Conservation (phyloP, 768 basidiomycete species). For the Suillus subalutaceus region DNA sequence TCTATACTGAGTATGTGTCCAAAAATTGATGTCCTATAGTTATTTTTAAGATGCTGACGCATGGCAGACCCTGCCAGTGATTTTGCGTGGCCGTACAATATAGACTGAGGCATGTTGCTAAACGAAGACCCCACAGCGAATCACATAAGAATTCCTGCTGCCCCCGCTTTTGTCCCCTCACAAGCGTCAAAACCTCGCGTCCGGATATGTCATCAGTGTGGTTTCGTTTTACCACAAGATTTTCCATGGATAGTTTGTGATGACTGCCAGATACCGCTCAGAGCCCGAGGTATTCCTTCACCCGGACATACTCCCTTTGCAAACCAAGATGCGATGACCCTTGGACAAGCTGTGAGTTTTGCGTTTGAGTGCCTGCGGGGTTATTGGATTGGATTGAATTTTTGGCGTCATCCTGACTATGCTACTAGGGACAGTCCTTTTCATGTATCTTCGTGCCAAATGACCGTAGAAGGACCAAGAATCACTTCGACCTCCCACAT, state of each 20-base stretch:
- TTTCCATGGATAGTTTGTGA: conserved; percentile 6
- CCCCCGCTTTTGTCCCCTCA: not conserved
- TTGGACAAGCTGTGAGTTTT: conserved; percentile 11
- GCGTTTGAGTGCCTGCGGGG: not conserved
- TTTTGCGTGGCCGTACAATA: not conserved
- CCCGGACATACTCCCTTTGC: no score
- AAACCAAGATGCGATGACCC: not conserved
- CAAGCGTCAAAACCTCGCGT: not conserved
- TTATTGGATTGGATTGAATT: not conserved
- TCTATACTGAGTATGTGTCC: not conserved
- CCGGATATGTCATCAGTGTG: conserved; percentile 6
- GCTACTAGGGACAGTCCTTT: not conserved
- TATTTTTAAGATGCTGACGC: not conserved
- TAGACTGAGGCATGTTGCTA: not conserved
- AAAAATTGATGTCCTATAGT: not conserved
- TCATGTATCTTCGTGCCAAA: conserved; percentile 16
- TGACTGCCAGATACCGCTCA: conserved; percentile 6
- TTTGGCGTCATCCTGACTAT: conserved; percentile 5
- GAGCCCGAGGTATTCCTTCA: not conserved
- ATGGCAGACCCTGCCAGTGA: not conserved
- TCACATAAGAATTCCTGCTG: conserved; percentile 4
- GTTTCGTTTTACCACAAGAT: not conserved
- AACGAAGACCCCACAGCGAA: conserved; percentile 2
- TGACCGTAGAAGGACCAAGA: conserved; percentile 8
- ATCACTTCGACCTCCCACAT: conserved; percentile 3